Conservation (phyloP, 2,329 filamentous ascomycete species). For the Fusarium sp. region DNA sequence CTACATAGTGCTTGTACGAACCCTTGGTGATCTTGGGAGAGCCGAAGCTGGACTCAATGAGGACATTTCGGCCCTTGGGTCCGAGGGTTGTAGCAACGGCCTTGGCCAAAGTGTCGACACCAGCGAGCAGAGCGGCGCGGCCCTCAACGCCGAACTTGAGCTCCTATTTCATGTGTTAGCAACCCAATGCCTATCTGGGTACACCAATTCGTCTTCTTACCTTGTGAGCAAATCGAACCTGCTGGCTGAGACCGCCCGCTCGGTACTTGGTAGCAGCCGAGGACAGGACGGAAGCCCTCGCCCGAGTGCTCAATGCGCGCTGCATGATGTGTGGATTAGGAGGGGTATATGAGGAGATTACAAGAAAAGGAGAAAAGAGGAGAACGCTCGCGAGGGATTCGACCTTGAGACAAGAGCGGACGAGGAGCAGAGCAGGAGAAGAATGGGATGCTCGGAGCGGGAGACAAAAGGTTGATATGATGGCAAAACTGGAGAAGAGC, state of each 20-base stretch:
- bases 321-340: conserved; percentile 80
- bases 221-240: conserved; percentile 98
- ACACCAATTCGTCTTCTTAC: conserved; percentile 63
- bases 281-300: conserved; percentile 85
- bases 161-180: conserved; percentile 74
- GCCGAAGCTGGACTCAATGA: conserved; percentile 98
- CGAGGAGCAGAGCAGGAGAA: conserved; percentile 27
- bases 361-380: conserved; percentile 48
- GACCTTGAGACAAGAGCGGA: conserved; percentile 49
- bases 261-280: conserved; percentile 77
- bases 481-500: conserved; percentile 45
- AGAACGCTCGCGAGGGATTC: conserved; percentile 46
- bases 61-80: conserved; percentile 97
- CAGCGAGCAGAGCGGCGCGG: conserved; percentile 88
- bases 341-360: conserved; percentile 51
- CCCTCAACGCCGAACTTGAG: conserved; percentile 98
- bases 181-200: conserved; percentile 1
- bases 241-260: conserved; percentile 80
- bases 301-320: conserved; percentile 88
- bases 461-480: conserved; percentile 47
- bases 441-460: conserved; percentile 37
- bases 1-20: conserved; percentile 59
- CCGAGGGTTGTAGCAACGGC: conserved; percentile 97
- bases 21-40: conserved; percentile 99
- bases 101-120: conserved; percentile 97